Evolutionary conservation across 176 grass and related monocot genomes (phyloP).

Genomic region (Themeda triandra): DNA sequence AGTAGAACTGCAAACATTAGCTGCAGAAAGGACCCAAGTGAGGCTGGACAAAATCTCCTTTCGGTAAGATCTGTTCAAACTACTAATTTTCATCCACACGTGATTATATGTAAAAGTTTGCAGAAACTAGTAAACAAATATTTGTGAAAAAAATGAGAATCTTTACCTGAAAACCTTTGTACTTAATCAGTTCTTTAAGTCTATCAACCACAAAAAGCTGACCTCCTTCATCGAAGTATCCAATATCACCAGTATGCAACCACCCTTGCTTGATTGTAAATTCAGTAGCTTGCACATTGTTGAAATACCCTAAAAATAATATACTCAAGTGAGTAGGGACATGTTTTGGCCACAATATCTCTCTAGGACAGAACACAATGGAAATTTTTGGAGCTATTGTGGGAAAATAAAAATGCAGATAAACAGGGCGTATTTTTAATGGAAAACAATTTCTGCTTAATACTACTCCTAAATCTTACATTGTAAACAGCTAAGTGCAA

Average conservation of each 20-base stretch:
- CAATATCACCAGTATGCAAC: constrained; percentile 95
- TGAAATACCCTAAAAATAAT: constrained; percentile 71
- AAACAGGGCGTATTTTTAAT: background rate
- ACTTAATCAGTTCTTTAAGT: constrained; percentile 97
- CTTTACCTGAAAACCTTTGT: constrained; percentile 90
- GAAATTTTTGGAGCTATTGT: background rate
- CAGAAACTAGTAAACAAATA: background rate
- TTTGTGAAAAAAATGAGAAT: background rate
- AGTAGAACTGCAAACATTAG: background rate
- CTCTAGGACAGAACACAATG: background rate
- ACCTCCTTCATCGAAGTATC: constrained; percentile 69
- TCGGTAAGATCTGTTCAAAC: background rate
- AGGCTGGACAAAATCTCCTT: background rate
- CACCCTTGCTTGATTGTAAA: constrained; percentile 85
- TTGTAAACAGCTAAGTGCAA: background rate
- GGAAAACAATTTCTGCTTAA: background rate
- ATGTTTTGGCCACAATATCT: background rate
- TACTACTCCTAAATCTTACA: background rate
- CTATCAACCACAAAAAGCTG: constrained; percentile 90
- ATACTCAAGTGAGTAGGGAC: background rate
- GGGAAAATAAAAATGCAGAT: background rate
- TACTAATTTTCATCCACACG: background rate
- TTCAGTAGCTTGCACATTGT: constrained; percentile 86
- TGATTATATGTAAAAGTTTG: constrained; percentile 3
- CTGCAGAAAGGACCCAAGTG: background rate